A percentile compares a stretch with the other conserved stretches of the same genome.
phyloP scores from a whole-genome alignment of 2,329 filamentous ascomycete genomes.

The Myotisia sp. region DNA sequence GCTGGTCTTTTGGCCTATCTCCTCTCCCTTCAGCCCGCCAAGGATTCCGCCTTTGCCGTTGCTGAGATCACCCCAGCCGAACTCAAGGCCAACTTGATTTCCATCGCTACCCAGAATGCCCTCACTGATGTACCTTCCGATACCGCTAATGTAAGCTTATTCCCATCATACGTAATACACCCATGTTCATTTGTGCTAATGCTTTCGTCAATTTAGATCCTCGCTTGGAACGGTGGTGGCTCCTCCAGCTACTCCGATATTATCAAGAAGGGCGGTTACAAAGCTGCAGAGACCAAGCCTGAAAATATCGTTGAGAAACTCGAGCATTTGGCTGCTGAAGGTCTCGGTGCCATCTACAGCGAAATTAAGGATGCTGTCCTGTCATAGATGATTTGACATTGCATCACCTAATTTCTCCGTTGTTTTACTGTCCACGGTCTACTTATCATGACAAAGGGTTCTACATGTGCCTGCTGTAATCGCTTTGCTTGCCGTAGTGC shows the following conservation, averaged over 20 bases:
- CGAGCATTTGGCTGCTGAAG: slow-evolving; percentile 29
- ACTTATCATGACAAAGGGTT: no score
- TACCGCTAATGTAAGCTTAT: slow-evolving; percentile 59
- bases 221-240: slow-evolving; percentile 98
- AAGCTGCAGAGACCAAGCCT: slow-evolving; percentile 31
- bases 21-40: slow-evolving; percentile 82
- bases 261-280: slow-evolving; percentile 58
- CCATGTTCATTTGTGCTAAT: slow-evolving; percentile 12
- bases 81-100: slow-evolving; percentile 79
- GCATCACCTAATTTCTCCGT: no score
- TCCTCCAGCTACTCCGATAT: slow-evolving; percentile 81
- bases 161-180: not conserved
- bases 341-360: slow-evolving; percentile 36
- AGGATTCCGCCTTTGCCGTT: slow-evolving; percentile 82
- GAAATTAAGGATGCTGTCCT: slow-evolving; percentile 28
- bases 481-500: no score
- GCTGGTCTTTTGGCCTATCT: slow-evolving; percentile 94
- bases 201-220: slow-evolving; percentile 38
- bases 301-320: slow-evolving; percentile 34
- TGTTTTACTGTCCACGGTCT: no score
- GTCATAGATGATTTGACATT: slow-evolving; percentile 35
- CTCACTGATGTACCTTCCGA: slow-evolving; percentile 69
- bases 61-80: slow-evolving; percentile 81
- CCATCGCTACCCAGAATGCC: slow-evolving; percentile 62
- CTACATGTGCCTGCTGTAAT: no score